These are phyloP conservation scores for Porcisia hertigi DNA, from an alignment of 208 protist species.

Conservation along the genomic window DNA sequence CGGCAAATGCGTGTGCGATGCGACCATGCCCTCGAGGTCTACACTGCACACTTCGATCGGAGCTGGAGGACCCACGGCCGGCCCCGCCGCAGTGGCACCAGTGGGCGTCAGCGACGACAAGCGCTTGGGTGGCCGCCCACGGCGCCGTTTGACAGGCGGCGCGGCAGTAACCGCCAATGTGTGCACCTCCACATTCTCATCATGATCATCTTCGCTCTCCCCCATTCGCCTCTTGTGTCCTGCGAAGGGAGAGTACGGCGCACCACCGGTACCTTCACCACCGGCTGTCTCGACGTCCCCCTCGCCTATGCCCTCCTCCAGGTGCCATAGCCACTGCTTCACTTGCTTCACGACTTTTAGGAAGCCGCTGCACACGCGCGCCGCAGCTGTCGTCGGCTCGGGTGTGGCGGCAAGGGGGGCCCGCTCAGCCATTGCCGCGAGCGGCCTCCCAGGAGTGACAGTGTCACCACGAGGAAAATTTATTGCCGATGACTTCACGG, in stretches of 20 bases:
- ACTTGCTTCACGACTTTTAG: conserved; percentile 32
- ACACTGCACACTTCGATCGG: conserved; percentile 1
- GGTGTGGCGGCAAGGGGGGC: not conserved
- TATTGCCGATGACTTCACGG: too few species aligned
- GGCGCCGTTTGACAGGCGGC: conserved; percentile 13
- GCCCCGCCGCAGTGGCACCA: not conserved
- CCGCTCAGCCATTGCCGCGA: too few species aligned
- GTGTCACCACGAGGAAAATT: too few species aligned
- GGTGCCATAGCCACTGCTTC: conserved; percentile 43
- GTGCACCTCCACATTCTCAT: not conserved
- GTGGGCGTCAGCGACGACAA: conserved; percentile 12
- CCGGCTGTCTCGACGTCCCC: not conserved
- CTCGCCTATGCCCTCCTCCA: conserved; percentile 12
- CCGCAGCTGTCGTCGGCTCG: not conserved
- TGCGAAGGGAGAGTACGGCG: not conserved
- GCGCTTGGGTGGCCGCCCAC: conserved; percentile 27
- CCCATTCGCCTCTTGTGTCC: not conserved
- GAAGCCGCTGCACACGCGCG: conserved; percentile 4
- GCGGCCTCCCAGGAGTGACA: too few species aligned
- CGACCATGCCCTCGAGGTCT: not conserved
- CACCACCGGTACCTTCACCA: not conserved
- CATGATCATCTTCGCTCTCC: not conserved
- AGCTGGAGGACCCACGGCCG: not conserved
- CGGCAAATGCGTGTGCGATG: not conserved
- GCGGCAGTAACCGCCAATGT: not conserved